These are phyloP conservation scores for Boletales sp. DNA, from an alignment of 768 basidiomycete species.

Conservation along the genomic window DNA sequence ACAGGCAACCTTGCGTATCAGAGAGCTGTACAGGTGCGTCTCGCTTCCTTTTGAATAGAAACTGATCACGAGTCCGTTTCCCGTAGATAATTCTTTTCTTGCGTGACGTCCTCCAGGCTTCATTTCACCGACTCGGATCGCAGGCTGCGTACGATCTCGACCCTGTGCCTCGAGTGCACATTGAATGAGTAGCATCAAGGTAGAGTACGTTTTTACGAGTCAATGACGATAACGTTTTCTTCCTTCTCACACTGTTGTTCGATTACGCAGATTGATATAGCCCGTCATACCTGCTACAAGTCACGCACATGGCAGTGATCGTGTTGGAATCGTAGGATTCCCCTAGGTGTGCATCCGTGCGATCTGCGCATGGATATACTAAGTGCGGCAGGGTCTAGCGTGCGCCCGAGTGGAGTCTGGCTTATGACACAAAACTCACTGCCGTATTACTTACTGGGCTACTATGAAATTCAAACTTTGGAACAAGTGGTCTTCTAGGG, in stretches of 20 bases:
- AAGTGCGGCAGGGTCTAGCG: constrained; percentile 22
- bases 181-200: constrained; percentile 20
- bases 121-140: constrained; percentile 21
- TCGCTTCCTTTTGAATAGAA: constrained; percentile 17
- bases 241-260: constrained; percentile 8
- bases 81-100: constrained; percentile 28
- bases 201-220: constrained; percentile 30
- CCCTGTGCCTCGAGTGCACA: constrained; percentile 29
- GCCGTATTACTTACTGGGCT: constrained; percentile 24
- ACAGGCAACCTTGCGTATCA: constrained; percentile 37
- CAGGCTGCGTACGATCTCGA: constrained; percentile 22
- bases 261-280: constrained; percentile 27
- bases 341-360: constrained; percentile 24
- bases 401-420: constrained; percentile 12
- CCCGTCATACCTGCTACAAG: constrained; percentile 31
- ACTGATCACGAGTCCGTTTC: constrained; percentile 11
- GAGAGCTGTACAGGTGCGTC: constrained; percentile 32
- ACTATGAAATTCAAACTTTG: constrained; percentile 37
- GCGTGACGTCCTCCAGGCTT: constrained; percentile 27
- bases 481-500: constrained; percentile 30
- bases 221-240: constrained; percentile 2
- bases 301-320: constrained; percentile 23
- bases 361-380: constrained; percentile 5
- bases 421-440: constrained; percentile 8
- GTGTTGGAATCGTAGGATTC: constrained; percentile 21